phyloP scores from a whole-genome alignment of 2,329 filamentous ascomycete species.

The Allantophomopsis cytisporea region DNA sequence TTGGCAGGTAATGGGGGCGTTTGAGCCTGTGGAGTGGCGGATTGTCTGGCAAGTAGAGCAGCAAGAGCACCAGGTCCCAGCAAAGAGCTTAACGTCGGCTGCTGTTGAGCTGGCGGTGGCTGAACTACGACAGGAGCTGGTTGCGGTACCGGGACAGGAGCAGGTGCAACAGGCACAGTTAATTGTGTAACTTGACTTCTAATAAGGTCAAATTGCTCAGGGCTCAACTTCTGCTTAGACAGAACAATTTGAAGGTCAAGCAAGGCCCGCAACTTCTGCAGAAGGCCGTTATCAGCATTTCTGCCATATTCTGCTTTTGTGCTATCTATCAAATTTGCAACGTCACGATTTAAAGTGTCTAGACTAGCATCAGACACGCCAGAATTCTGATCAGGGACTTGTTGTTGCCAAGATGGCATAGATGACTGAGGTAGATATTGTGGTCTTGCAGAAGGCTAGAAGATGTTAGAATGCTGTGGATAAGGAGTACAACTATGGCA shows the following conservation, averaged over 20 bases:
- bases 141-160: slow-evolving; percentile 14
- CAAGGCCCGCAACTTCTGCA: slow-evolving; percentile 73
- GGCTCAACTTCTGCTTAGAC: slow-evolving; percentile 62
- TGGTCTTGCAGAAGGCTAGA: too few relatives aligned
- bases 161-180: slow-evolving; percentile 19
- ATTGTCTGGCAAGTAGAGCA: slow-evolving; percentile 38
- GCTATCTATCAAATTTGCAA: slow-evolving; percentile 62
- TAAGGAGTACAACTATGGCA: slow-evolving; percentile 1
- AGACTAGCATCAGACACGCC: slow-evolving; percentile 38
- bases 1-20: slow-evolving; percentile 28
- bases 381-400: slow-evolving; percentile 14
- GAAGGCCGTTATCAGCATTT: slow-evolving; percentile 61
- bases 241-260: slow-evolving; percentile 74
- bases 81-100: slow-evolving; percentile 37
- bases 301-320: slow-evolving; percentile 63
- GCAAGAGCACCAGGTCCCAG: slow-evolving; percentile 34
- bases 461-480: too few relatives aligned
- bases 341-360: slow-evolving; percentile 70
- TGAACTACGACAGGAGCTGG: slow-evolving; percentile 13
- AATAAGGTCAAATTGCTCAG: slow-evolving; percentile 72
- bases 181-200: slow-evolving; percentile 75
- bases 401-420: slow-evolving; percentile 16
- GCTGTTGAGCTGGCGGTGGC: slow-evolving; percentile 12
- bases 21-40: slow-evolving; percentile 32
- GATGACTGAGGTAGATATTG: slow-evolving; percentile 24